Percentiles rank a stretch among this genome's conserved stretches.
phyloP scores from a whole-genome alignment of 2,329 filamentous ascomycete species.

The Magnaporthiopsis incrustans region DNA sequence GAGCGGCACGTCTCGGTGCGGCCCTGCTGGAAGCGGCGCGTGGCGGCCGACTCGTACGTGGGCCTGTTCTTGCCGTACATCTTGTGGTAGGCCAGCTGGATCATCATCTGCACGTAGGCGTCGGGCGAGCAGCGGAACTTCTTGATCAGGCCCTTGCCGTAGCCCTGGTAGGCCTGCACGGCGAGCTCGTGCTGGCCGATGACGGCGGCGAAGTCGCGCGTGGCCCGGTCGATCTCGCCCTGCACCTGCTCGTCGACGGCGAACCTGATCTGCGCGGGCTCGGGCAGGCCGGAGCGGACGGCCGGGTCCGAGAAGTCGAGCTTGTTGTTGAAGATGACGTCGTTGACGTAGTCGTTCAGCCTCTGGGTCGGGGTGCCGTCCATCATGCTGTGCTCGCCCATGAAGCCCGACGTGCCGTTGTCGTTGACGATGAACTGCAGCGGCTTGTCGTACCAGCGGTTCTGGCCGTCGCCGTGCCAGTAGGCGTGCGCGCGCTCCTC shows the following conservation, averaged over 20 bases:
- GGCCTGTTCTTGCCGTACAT: conserved; percentile 98
- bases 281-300: conserved; percentile 74
- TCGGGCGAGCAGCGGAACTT: conserved; percentile 98
- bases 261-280: conserved; percentile 72
- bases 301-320: conserved; percentile 76
- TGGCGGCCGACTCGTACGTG: conserved; percentile 94
- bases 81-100: conserved; percentile 96
- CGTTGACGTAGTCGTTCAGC: conserved; percentile 89
- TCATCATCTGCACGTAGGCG: conserved; percentile 96
- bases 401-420: conserved; percentile 95
- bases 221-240: conserved; percentile 70
- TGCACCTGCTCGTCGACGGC: conserved; percentile 66
- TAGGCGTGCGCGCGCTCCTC: conserved; percentile 94
- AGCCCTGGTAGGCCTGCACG: conserved; percentile 93
- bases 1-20: conserved; percentile 93
- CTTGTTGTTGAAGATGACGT: conserved; percentile 88
- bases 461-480: conserved; percentile 95
- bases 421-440: conserved; percentile 97
- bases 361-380: conserved; percentile 96
- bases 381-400: conserved; percentile 99
- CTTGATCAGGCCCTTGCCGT: conserved; percentile 98
- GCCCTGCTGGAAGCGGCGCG: conserved; percentile 89
- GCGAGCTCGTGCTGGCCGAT: conserved; percentile 85
- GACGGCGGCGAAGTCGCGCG: conserved; percentile 68
- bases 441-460: conserved; percentile 98